A percentile compares a stretch with the other conserved stretches of the same genome.
Evolutionary conservation across 208 protist species (phyloP).

Genomic region (Trypanosoma platydactyli): DNA sequence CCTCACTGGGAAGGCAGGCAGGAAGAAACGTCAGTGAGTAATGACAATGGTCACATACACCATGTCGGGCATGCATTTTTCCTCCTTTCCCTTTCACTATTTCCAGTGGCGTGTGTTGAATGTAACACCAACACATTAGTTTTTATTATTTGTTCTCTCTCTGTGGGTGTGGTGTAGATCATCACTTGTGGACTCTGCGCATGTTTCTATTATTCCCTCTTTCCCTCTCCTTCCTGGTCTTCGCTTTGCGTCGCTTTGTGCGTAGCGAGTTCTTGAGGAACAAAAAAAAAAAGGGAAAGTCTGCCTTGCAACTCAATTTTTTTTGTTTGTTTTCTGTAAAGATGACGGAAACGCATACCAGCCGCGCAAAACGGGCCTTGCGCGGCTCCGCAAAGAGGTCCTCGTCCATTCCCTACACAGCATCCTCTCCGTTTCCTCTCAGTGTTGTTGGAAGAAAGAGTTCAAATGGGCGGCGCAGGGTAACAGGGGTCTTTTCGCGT

Average conservation of each 20-base stretch:
- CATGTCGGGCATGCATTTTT: not conserved
- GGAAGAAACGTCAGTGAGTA: too few species aligned
- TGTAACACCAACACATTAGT: not conserved
- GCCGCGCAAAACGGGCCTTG: slow-evolving; percentile 19
- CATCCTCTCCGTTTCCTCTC: slow-evolving; percentile 14
- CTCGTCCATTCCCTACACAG: slow-evolving; percentile 34
- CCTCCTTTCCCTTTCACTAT: not conserved
- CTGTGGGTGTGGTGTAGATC: not conserved
- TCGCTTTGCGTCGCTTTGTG: too few species aligned
- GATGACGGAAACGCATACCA: not conserved
- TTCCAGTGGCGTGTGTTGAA: too few species aligned
- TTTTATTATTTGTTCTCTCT: not conserved
- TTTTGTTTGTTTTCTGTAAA: not conserved
- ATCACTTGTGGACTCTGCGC: not conserved
- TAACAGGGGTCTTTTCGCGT: slow-evolving; percentile 13
- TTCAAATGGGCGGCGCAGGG: not conserved
- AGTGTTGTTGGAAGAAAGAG: not conserved
- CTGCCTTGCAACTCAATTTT: too few species aligned
- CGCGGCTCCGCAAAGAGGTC: slow-evolving; percentile 25
- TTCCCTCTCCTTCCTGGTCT: slow-evolving; percentile 1
- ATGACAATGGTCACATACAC: not conserved
- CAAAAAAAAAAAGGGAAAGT: too few species aligned
- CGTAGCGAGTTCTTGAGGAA: too few species aligned
- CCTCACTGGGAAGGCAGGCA: too few species aligned
- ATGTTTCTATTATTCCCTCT: not conserved